These are phyloP conservation scores for Berberis thunbergii DNA, from an alignment of 164 flowering plant genomes.

Conservation along the genomic window DNA sequence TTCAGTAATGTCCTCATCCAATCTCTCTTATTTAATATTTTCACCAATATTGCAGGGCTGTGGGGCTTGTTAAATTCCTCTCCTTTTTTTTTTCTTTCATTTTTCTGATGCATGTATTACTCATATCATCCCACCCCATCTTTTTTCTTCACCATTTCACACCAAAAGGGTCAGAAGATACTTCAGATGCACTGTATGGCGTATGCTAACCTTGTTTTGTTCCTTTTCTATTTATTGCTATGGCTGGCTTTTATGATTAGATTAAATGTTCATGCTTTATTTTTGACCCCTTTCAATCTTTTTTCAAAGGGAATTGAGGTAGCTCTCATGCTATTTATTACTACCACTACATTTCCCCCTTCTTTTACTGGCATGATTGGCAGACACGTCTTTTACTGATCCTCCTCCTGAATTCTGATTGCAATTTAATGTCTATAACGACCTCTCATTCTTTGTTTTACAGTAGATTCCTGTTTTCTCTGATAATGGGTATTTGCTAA, in stretches of 20 bases:
- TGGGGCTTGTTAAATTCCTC: conserved; percentile 6
- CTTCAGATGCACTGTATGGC: too few relatives aligned
- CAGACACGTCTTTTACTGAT: conserved; percentile 15
- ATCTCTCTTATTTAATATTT: conserved; percentile 5
- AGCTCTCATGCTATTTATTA: conserved; percentile 20
- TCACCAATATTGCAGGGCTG: conserved; percentile 6
- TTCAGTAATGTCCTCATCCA: neutral
- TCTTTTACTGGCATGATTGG: conserved; percentile 11
- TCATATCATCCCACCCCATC: too few relatives aligned
- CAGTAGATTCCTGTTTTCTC: conserved; percentile 11
- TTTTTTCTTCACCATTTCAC: too few relatives aligned
- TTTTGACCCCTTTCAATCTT: conserved; percentile 13
- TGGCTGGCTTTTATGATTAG: conserved; percentile 2
- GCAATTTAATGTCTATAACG: conserved; percentile 36
- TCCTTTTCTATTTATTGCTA: conserved; percentile 21
- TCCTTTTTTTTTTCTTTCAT: conserved; percentile 3
- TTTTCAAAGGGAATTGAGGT: conserved; percentile 14
- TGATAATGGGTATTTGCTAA: conserved; percentile 4
- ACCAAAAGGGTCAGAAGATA: conserved; percentile 7
- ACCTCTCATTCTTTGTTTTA: conserved; percentile 24
- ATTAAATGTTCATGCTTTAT: conserved; percentile 15
- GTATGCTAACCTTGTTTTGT: conserved; percentile 3
- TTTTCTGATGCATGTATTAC: neutral
- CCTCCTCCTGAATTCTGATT: neutral
- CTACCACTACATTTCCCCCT: conserved; percentile 17